Evolutionary conservation across 2,329 filamentous ascomycete species (phyloP), one percentile per base, ranked within the genome.

Genomic region (Pyrenochaeta sp.): DNA sequence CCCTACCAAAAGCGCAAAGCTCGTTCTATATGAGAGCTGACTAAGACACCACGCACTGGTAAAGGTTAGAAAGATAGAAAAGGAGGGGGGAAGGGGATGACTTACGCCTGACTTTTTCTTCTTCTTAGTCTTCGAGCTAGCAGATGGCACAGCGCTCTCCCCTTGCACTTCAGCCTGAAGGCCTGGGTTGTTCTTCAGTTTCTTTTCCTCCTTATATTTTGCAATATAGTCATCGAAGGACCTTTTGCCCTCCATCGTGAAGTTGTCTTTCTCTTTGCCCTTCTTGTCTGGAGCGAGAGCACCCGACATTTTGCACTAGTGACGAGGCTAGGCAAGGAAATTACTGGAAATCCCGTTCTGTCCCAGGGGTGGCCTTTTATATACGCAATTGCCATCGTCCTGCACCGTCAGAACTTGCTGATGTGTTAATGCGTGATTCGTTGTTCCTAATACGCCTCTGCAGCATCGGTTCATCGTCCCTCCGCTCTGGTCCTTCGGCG

Each of bases 21-120:
- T n/a, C n/a, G n/a, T 27, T 9, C 23, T 27, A 27, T 9, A 9
- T 27, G 23, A 27, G n/a, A 27, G 4, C 9, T 27, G 9, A 27
- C 23, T 27, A 27, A 27, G 23, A 27, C 23, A 27, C 23, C 23
- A 27, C 23, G 23, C 23, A 27, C 23, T 27, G 23, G 23, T 27
- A 27, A 27, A 27, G 23, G 23, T 27, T 27, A 27, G 23, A 4
- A 4, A 27, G 4, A 15, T 27, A 14, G 29, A 17, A 21, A 40
- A 40, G 17, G 17, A 18, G 37, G 17, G 23, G 23, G 21, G 29
- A 27, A 10, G n/a, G n/a, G n/a, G n/a, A 6, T 30, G 4, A 36
- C 44, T 37, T 21, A 49, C 45, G 14, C 45, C 14, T 17, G 45
- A 49, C 30, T 49, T 49, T 32, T 49, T 49, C 27, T 36, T 49